These are phyloP conservation scores for Endogone sp. DNA, from an alignment of 192 early-diverging fungal species.

Conservation along the genomic window DNA sequence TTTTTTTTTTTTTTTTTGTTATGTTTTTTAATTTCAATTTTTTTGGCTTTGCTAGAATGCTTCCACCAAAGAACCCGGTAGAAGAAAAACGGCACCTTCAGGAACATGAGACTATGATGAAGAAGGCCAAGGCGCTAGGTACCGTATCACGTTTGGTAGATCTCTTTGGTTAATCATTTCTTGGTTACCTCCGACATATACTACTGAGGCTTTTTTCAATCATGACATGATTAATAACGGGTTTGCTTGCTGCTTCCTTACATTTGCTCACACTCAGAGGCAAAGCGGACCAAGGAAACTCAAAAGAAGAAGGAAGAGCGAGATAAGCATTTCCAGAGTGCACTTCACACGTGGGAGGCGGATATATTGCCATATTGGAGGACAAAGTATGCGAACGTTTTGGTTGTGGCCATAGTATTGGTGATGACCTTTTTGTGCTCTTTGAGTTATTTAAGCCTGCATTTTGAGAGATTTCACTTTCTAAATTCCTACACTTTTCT, in stretches of 20 bases:
- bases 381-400: constrained; percentile 12
- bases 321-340: constrained; percentile 25
- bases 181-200: too few relatives aligned
- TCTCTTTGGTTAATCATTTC: too few relatives aligned
- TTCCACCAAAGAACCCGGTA: constrained; percentile 33
- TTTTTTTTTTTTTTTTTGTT: neutral
- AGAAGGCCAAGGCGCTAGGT: constrained; percentile 28
- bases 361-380: constrained; percentile 37
- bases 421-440: neutral
- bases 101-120: constrained; percentile 38
- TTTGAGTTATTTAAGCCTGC: too few relatives aligned
- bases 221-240: too few relatives aligned
- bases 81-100: constrained; percentile 38
- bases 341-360: constrained; percentile 27
- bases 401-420: neutral
- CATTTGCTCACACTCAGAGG: constrained; percentile 23
- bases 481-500: too few relatives aligned
- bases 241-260: too few relatives aligned
- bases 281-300: constrained; percentile 24
- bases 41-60: constrained; percentile 12
- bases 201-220: too few relatives aligned
- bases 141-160: too few relatives aligned
- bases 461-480: too few relatives aligned
- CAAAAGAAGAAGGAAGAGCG: constrained; percentile 29
- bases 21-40: neutral